Conservation (phyloP, 176 grass and related monocot genomes). For the Bothriochloa decipiens region DNA sequence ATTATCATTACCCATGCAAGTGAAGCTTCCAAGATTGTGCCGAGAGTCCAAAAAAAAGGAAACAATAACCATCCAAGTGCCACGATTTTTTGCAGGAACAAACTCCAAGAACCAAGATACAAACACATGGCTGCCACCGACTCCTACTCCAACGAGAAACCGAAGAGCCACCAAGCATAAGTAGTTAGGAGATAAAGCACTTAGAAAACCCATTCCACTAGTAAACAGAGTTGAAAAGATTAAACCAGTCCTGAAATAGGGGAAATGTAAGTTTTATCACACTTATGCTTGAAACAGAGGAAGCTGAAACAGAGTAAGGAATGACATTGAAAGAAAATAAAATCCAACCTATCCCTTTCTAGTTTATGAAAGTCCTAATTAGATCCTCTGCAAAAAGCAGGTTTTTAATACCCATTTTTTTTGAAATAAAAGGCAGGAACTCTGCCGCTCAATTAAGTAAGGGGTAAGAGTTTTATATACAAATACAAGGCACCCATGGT, state of each 20-base stretch:
- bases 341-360: background rate
- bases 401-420: too few relatives aligned
- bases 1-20: slow-evolving; percentile 72
- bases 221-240: slow-evolving; percentile 68
- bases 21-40: slow-evolving; percentile 68
- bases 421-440: too few relatives aligned
- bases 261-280: slow-evolving; percentile 1
- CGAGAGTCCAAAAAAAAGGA: slow-evolving; percentile 60
- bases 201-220: slow-evolving; percentile 56
- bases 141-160: slow-evolving; percentile 67
- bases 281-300: background rate
- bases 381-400: background rate
- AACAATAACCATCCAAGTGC: slow-evolving; percentile 61
- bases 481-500: too few relatives aligned
- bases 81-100: slow-evolving; percentile 64
- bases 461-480: too few relatives aligned
- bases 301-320: too few relatives aligned
- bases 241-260: slow-evolving; percentile 66
- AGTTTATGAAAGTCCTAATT: background rate
- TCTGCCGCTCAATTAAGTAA: too few relatives aligned
- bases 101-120: slow-evolving; percentile 83
- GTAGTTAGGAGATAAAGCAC: slow-evolving; percentile 74
- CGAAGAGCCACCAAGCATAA: slow-evolving; percentile 60
- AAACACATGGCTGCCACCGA: slow-evolving; percentile 65
- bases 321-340: too few relatives aligned